phyloP scores from a whole-genome alignment of 345 rosid species.

The Kandelia obovata region DNA sequence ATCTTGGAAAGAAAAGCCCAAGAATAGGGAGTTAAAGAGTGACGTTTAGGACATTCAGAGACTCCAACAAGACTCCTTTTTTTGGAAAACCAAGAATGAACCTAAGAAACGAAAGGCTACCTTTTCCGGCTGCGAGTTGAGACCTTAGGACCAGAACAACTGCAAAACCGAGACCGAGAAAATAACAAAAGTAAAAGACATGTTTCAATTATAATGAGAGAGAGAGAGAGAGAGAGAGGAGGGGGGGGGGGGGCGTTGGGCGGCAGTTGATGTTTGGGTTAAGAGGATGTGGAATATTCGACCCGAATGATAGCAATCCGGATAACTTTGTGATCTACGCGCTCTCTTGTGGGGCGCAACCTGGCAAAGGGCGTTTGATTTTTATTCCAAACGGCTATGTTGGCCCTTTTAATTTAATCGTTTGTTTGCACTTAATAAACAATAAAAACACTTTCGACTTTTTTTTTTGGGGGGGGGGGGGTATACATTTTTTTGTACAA shows the following conservation, averaged over 20 bases:
- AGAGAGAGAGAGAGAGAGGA: no score
- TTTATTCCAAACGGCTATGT: no score
- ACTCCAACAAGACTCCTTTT: background rate
- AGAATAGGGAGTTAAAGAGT: background rate
- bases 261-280: constrained; percentile 5
- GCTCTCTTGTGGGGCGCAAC: no score
- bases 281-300: background rate
- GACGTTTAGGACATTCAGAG: background rate
- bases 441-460: no score
- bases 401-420: no score
- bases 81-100: background rate
- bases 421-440: no score
- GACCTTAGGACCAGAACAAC: background rate
- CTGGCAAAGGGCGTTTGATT: no score
- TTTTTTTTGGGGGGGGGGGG: no score
- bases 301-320: no score
- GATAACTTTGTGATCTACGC: no score
- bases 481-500: no score
- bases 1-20: background rate
- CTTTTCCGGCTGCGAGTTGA: background rate
- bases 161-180: background rate
- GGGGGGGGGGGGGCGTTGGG: background rate
- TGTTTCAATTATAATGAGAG: background rate
- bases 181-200: background rate
- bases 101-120: constrained; percentile 2